These are phyloP conservation scores for Hymenochaete sp. DNA, from an alignment of 1,284 basidiomycete genomes.

Conservation along the genomic window DNA sequence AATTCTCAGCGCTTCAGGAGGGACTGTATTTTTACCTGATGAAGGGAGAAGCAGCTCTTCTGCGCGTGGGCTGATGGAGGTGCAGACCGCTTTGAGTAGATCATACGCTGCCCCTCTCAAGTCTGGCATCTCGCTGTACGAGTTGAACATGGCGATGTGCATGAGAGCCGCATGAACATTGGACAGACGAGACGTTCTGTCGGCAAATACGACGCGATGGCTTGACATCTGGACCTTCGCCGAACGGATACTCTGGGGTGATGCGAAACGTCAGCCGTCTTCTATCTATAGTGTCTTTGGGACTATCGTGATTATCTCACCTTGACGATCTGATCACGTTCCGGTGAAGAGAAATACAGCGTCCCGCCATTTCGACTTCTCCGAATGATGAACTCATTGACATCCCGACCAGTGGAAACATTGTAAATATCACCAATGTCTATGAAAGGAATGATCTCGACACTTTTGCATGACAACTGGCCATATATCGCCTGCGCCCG, in stretches of 20 bases:
- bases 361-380: constrained; percentile 61
- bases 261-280: too few species aligned
- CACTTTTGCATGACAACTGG: constrained; percentile 57
- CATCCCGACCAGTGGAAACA: constrained; percentile 63
- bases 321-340: constrained; percentile 70
- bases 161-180: constrained; percentile 79
- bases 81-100: constrained; percentile 68
- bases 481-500: constrained; percentile 58
- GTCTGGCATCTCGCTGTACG: constrained; percentile 64
- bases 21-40: constrained; percentile 44
- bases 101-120: constrained; percentile 73
- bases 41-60: constrained; percentile 50
- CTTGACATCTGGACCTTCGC: constrained; percentile 63
- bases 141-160: constrained; percentile 73
- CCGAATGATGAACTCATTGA: constrained; percentile 76
- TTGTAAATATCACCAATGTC: constrained; percentile 84
- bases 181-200: constrained; percentile 67
- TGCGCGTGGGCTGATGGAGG: constrained; percentile 70
- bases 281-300: too few species aligned
- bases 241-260: constrained; percentile 50
- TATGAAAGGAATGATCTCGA: constrained; percentile 67
- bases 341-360: constrained; percentile 58
- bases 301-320: constrained; percentile 30
- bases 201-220: constrained; percentile 45
- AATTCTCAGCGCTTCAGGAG: too few species aligned